Evolutionary conservation across 2,329 filamentous ascomycete genomes (phyloP).

Genomic region (Clonostachys byssicola): DNA sequence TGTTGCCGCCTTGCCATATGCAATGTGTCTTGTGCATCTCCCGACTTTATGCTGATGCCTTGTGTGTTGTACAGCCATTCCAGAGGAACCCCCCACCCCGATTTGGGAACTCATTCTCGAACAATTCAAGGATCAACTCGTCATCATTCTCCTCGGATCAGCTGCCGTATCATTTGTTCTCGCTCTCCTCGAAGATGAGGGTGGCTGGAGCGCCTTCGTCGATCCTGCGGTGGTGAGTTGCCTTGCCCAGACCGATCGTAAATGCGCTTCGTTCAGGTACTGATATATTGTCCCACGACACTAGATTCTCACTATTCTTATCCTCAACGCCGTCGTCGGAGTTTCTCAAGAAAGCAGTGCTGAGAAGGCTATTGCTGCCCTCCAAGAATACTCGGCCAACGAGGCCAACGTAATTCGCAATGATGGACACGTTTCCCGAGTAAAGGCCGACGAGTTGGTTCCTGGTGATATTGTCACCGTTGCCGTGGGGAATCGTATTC

Average conservation of each 20-base stretch:
- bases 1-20: too few species aligned
- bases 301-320: slow-evolving; percentile 91
- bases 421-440: slow-evolving; percentile 66
- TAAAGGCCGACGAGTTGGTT: slow-evolving; percentile 96
- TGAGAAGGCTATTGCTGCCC: slow-evolving; percentile 94
- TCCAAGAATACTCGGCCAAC: slow-evolving; percentile 99
- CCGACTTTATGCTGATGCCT: background rate
- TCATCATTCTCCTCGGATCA: slow-evolving; percentile 89
- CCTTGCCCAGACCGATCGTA: background rate
- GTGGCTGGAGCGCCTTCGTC: slow-evolving; percentile 96
- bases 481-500: slow-evolving; percentile 86
- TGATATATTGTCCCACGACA: background rate
- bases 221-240: slow-evolving; percentile 82
- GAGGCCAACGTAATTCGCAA: slow-evolving; percentile 91
- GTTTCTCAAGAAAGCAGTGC: slow-evolving; percentile 98
- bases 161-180: slow-evolving; percentile 91
- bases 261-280: background rate
- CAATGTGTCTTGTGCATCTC: too few species aligned
- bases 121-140: slow-evolving; percentile 98
- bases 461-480: slow-evolving; percentile 90
- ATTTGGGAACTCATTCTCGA: slow-evolving; percentile 95
- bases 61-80: slow-evolving; percentile 39
- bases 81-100: slow-evolving; percentile 91
- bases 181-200: slow-evolving; percentile 87
- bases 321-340: slow-evolving; percentile 94